phyloP scores from a whole-genome alignment of 2,329 filamentous ascomycete species.

The Aspergillus intermedius region DNA sequence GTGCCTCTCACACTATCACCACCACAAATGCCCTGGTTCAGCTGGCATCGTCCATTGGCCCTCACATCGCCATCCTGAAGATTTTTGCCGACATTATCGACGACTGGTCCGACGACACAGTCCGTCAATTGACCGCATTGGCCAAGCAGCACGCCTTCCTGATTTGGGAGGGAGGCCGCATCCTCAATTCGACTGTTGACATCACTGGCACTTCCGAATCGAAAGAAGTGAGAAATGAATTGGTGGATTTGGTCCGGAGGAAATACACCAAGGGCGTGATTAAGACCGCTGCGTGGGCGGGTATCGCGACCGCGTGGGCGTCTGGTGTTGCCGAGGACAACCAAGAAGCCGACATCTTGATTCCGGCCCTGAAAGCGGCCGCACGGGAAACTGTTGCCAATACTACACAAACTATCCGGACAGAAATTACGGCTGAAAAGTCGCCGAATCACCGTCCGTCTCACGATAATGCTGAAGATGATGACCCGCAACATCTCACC shows the following conservation, averaged over 20 bases:
- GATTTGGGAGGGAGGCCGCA: constrained; percentile 36
- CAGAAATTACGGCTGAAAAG: constrained; percentile 32
- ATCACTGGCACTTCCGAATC: constrained; percentile 23
- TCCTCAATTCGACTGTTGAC: constrained; percentile 32
- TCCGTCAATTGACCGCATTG: constrained; percentile 29
- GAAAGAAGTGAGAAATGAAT: constrained; percentile 24
- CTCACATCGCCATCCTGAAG: constrained; percentile 55
- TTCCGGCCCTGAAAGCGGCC: constrained; percentile 37
- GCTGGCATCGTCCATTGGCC: constrained; percentile 53
- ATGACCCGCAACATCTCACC: constrained; percentile 18
- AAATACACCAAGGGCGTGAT: constrained; percentile 35
- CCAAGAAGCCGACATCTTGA: constrained; percentile 36
- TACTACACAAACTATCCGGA: constrained; percentile 33
- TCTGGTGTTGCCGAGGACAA: constrained; percentile 28
- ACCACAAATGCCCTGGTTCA: constrained; percentile 50
- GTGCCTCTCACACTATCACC: constrained; percentile 52
- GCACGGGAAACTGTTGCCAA: constrained; percentile 36
- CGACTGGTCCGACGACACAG: constrained; percentile 54
- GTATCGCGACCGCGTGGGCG: constrained; percentile 34
- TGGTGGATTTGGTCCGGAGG: constrained; percentile 30
- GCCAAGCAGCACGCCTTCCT: constrained; percentile 34
- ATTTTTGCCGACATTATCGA: constrained; percentile 57
- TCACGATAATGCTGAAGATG: constrained; percentile 6
- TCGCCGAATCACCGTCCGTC: constrained; percentile 10
- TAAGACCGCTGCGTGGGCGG: constrained; percentile 34